Evolutionary conservation across 495 filamentous ascomycete genomes (phyloP), one percentile per base, ranked within the genome.

Genomic region (Daldinia concentrica): DNA sequence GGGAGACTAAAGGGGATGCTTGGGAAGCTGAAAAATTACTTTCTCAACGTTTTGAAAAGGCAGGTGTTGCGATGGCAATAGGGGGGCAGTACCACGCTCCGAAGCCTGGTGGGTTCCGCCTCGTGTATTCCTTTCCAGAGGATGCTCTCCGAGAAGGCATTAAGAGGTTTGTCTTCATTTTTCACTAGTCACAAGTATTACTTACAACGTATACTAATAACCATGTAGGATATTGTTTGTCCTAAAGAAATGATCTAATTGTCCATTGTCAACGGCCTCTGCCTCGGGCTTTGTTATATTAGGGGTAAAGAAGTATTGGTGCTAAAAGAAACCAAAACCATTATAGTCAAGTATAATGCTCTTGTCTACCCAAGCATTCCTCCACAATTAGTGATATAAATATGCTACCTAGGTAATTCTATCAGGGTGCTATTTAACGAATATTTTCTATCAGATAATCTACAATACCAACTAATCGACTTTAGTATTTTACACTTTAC

Each of bases 31-130:
- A 80, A 58, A 60, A 72, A 14, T 67, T 74, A 4, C 63, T 84
- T 6, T 82, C 79, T 50, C 56, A 79, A 59, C 63, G 51, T 6
- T 59, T 88, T 41, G 43, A 81, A 51, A 58, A 79, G 24, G 78
- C 79, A 19, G 84, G 81, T 50, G 81, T 88, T 1, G 81, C 82
- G 32, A 66, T 88, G 60, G 77, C 82, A 12, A 78, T 71, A 48
- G 86, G 85, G 1, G 73, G 74, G 12, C 62, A 75, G 17, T 83
- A 85, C 66, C 77, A 78, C 17, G 80, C 83, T 1, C 85, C 85
- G 64, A 74, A 76, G 58, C 77, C 81, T 19, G 87, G 86, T 0
- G 85, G 80, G 78, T 89, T 86, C 66, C 76, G 87, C 15, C 67
- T 89, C 34, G 80, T 89, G 6, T 87, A 87, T 62, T 77, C 82